Percentiles rank a stretch among this genome's conserved stretches.
Evolutionary conservation across 768 basidiomycete species (phyloP).

Genomic region (Cantharellus anzutake): DNA sequence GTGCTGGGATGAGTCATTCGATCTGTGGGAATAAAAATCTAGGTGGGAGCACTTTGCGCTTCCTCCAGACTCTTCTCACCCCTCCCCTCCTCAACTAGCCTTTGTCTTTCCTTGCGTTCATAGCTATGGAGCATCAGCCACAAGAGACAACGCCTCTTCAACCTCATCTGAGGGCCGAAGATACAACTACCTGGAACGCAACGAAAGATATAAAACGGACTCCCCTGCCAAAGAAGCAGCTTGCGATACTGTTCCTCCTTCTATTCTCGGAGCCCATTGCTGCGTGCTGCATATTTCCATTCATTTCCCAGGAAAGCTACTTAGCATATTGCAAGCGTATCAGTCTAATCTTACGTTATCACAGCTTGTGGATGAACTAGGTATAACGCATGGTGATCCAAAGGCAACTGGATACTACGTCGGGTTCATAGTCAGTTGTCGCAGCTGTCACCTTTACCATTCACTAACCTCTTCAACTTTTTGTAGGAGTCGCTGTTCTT

Average conservation of each 20-base stretch:
- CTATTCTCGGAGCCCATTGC: neutral
- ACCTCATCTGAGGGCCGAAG: no score
- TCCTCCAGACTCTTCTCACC: no score
- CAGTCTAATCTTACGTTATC: neutral
- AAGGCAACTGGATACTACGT: slow-evolving; percentile 7
- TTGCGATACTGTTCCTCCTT: neutral
- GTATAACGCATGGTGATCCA: slow-evolving; percentile 7
- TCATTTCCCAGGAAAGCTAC: slow-evolving; percentile 5
- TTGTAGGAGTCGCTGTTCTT: slow-evolving; percentile 9
- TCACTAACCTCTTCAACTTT: neutral
- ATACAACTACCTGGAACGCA: no score
- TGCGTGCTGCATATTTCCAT: slow-evolving; percentile 6
- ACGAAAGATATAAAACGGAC: neutral
- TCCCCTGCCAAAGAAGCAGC: neutral
- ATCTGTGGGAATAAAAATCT: no score
- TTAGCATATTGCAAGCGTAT: neutral
- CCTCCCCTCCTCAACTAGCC: no score
- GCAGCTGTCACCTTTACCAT: neutral
- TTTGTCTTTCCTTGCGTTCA: no score
- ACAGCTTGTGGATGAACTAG: slow-evolving; percentile 6
- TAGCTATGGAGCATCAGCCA: no score
- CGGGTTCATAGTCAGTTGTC: slow-evolving; percentile 5
- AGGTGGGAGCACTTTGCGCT: no score
- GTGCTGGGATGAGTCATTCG: no score
- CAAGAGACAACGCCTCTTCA: no score